phyloP scores from a whole-genome alignment of 768 basidiomycete genomes.

The Psilocybe azurescens region DNA sequence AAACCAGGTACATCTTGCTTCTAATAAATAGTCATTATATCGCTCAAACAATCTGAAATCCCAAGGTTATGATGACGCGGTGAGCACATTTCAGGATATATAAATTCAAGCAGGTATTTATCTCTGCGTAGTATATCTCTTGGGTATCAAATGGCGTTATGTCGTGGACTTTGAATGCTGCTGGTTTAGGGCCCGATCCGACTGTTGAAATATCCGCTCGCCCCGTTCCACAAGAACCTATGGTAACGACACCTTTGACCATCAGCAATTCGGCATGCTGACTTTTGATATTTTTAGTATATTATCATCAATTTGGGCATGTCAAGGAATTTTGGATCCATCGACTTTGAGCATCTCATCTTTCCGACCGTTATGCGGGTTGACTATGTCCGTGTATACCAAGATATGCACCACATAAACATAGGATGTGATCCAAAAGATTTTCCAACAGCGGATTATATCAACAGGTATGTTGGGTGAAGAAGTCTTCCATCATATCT shows the following conservation, averaged over 20 bases:
- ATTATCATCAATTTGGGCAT: conserved; percentile 85
- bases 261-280: background rate
- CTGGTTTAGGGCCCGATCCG: conserved; percentile 69
- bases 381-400: conserved; percentile 73
- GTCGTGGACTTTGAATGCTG: conserved; percentile 79
- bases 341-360: conserved; percentile 69
- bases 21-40: background rate
- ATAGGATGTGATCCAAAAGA: conserved; percentile 74
- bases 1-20: conserved; percentile 37
- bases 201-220: conserved; percentile 65
- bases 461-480: conserved; percentile 51
- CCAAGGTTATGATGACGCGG: conserved; percentile 67
- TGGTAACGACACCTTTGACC: conserved; percentile 55
- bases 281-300: conserved; percentile 52
- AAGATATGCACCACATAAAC: conserved; percentile 59
- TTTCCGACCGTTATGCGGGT: conserved; percentile 64
- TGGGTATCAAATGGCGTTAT: conserved; percentile 76
- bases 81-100: conserved; percentile 34
- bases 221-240: conserved; percentile 82
- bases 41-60: background rate
- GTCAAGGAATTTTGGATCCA: conserved; percentile 75
- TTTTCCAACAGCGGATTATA: conserved; percentile 75
- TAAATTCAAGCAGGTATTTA: background rate
- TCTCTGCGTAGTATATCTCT: conserved; percentile 68
- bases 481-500: background rate